Base-by-base conservation (phyloP, 768 basidiomycete species). In the Podaxis carcinomalis region DNA sequence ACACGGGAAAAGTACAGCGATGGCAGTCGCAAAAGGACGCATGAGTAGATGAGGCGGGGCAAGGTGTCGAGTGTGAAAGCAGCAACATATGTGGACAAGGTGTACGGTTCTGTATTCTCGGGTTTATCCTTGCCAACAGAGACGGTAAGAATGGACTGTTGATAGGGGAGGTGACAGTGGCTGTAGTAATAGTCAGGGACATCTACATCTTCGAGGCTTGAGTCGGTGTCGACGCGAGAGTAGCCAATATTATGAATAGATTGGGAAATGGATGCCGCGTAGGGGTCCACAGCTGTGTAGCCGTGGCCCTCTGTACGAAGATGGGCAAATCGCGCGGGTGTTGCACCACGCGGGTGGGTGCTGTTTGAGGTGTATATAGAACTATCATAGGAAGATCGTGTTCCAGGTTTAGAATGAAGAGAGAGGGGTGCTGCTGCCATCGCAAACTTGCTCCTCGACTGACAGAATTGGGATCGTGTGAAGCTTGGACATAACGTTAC, bases 1-100 rank as follows among this genome's bases (percentile, higher is more conserved):
- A 89, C 88, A 1, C 88, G 81, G 2, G 83, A 79, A 69, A 85
- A 89, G 67, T 89, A 89, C 35, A 89, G 68, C 9, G 82, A 79
- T 0, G 88, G 88, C 4, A 89, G 76, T 21, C 83, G 77, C 19
- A 89, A 72, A 9, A 88, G 80, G 11, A 72, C 21, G 57, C 73
- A 62, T 4, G 74, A 68, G 55, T 78, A 78, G 0, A 74, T 52
- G 49, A 74, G 65, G 19, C 72, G 67, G 1, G 74, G 72, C 5
- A 74, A 23, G 7, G 68, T 69, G 56, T 74, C 70, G 19, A 70
- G 32, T 19, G 68, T 40, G 57, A 74, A 72, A 10, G 67, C 66
- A n/a, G 61, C n/a, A 11, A 67, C 37, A 47, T 64, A 58, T 16
- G 46, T 50, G 14, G 47, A 27, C 21, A 50, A 6, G 5, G 28